Percentiles rank a stretch among this genome's conserved stretches.
These are phyloP conservation scores for Candolleomyces efflorescens DNA, from an alignment of 768 basidiomycete species.

Conservation along the genomic window DNA sequence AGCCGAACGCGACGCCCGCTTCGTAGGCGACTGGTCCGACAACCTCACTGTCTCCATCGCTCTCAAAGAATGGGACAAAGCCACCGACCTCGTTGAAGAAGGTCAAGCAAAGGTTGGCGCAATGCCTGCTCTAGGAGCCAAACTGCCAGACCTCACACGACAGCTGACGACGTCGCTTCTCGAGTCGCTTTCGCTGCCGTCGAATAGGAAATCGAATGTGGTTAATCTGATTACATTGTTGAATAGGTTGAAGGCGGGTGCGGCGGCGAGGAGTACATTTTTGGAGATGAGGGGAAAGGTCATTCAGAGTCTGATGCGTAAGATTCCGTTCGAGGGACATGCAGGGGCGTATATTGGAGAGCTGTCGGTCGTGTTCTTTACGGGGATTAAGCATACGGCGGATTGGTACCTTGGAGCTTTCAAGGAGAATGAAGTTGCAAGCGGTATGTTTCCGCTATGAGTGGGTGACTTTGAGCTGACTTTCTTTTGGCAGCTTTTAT, in stretches of 20 bases:
- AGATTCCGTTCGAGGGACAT: slow-evolving; percentile 88
- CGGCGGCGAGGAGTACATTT: slow-evolving; percentile 80
- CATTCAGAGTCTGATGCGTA: slow-evolving; percentile 73
- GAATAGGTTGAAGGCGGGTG: slow-evolving; percentile 66
- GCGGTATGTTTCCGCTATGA: slow-evolving; percentile 51
- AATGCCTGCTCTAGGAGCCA: slow-evolving; percentile 49
- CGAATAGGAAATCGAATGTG: slow-evolving; percentile 72
- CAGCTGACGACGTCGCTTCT: slow-evolving; percentile 69
- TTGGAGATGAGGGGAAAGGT: slow-evolving; percentile 72
- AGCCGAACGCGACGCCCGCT: slow-evolving; percentile 77
- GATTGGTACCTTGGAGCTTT: slow-evolving; percentile 98
- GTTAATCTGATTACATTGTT: slow-evolving; percentile 71
- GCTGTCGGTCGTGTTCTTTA: slow-evolving; percentile 85
- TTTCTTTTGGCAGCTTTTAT: slow-evolving; percentile 67
- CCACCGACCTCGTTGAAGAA: slow-evolving; percentile 82
- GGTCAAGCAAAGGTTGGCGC: slow-evolving; percentile 59
- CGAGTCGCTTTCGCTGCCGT: slow-evolving; percentile 66
- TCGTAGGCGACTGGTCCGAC: slow-evolving; percentile 89
- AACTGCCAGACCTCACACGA: slow-evolving; percentile 61
- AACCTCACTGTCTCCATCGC: slow-evolving; percentile 90
- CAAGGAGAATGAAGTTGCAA: slow-evolving; percentile 91
- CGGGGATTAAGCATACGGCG: slow-evolving; percentile 92
- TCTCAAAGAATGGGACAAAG: slow-evolving; percentile 82
- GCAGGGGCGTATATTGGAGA: slow-evolving; percentile 83
- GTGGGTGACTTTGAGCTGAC: neutral